phyloP scores from a whole-genome alignment of 129 eudicot genomes.

The Saussurea involucrata region DNA sequence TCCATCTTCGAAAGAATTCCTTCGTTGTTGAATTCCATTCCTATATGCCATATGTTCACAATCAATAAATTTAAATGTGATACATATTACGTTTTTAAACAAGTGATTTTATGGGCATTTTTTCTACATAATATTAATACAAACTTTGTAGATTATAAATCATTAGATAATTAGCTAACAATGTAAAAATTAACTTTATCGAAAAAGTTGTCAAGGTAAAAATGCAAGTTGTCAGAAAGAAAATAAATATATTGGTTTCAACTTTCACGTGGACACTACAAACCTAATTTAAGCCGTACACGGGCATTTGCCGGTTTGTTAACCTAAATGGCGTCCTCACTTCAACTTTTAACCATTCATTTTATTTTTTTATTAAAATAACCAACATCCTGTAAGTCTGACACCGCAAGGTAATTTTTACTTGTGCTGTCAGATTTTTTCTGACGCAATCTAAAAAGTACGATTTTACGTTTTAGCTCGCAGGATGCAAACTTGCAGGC shows the following conservation, averaged over 20 bases:
- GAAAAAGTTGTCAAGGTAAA: background rate
- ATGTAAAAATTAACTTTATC: no score
- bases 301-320: background rate
- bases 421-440: no score
- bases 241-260: no score
- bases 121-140: background rate
- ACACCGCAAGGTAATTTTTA: no score
- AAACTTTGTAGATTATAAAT: background rate
- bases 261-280: no score
- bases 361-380: no score
- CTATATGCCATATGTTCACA: slow-evolving; percentile 22
- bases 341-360: no score
- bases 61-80: background rate
- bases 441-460: no score
- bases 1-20: slow-evolving; percentile 88
- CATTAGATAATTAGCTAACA: background rate
- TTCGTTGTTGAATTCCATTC: slow-evolving; percentile 85
- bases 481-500: no score
- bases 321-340: no score
- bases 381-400: no score
- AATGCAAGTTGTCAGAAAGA: background rate
- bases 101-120: background rate
- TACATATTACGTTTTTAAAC: background rate
- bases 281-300: background rate
- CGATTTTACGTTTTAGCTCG: no score